Percentiles rank a stretch among this genome's conserved stretches.
Evolutionary conservation across 2,329 filamentous ascomycete genomes (phyloP).

Genomic region (Sporothrix humicola): DNA sequence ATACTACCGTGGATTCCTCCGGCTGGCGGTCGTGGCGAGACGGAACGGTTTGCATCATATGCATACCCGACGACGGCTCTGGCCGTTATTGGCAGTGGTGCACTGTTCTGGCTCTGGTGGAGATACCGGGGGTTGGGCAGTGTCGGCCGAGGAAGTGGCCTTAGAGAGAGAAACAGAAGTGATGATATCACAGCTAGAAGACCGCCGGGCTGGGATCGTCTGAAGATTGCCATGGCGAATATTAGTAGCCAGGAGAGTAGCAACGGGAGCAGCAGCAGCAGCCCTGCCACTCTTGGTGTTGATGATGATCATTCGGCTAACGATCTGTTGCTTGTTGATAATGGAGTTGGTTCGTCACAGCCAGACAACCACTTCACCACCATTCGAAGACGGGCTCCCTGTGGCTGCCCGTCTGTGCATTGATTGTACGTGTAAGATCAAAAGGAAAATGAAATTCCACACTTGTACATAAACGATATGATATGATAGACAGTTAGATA

Average conservation of each 20-base stretch:
- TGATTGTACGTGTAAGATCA: neutral
- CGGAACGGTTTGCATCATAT: slow-evolving; percentile 46
- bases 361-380: neutral
- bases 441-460: neutral
- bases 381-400: slow-evolving; percentile 27
- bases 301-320: neutral
- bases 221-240: slow-evolving; percentile 28
- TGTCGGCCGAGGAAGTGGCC: neutral
- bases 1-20: slow-evolving; percentile 48
- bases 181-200: neutral
- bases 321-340: neutral
- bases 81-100: slow-evolving; percentile 45
- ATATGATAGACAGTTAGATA: slow-evolving; percentile 2
- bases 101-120: slow-evolving; percentile 49
- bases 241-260: neutral
- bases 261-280: neutral
- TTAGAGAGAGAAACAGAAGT: neutral
- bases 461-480: neutral
- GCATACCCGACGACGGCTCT: slow-evolving; percentile 48
- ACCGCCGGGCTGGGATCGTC: slow-evolving; percentile 31
- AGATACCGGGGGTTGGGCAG: slow-evolving; percentile 32
- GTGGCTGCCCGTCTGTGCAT: slow-evolving; percentile 28
- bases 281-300: neutral
- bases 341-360: neutral
- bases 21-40: slow-evolving; percentile 37